Evolutionary conservation across 768 basidiomycete species (phyloP).

Genomic region (Xerocomellus intermedius): DNA sequence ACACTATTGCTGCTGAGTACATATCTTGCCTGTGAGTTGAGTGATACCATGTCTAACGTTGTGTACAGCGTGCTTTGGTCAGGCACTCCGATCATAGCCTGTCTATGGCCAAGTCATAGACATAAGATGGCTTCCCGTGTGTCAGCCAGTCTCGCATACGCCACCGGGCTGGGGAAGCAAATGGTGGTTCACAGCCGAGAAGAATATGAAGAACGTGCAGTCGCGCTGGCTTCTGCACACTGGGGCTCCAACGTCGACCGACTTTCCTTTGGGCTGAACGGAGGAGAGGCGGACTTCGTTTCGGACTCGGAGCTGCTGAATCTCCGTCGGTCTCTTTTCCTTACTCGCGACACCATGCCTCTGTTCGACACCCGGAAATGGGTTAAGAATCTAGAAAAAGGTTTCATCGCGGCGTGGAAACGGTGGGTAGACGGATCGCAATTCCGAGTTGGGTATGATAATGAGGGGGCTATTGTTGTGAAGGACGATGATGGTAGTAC

Average conservation of each 20-base stretch:
- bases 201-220: constrained; percentile 47
- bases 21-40: constrained; percentile 12
- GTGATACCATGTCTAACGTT: neutral
- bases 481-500: constrained; percentile 29
- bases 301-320: constrained; percentile 37
- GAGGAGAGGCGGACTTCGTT: neutral
- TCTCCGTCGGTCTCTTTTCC: constrained; percentile 42
- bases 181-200: constrained; percentile 45
- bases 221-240: constrained; percentile 37
- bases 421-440: constrained; percentile 47
- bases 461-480: constrained; percentile 33
- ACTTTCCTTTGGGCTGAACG: neutral
- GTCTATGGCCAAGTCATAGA: constrained; percentile 40
- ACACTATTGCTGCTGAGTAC: constrained; percentile 50
- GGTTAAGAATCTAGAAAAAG: constrained; percentile 48
- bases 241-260: constrained; percentile 13
- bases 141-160: constrained; percentile 45
- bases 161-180: constrained; percentile 46
- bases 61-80: constrained; percentile 46
- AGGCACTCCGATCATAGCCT: constrained; percentile 50
- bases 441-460: constrained; percentile 28
- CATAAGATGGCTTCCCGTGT: constrained; percentile 54
- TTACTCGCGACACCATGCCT: constrained; percentile 41
- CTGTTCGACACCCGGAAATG: constrained; percentile 50
- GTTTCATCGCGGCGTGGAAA: constrained; percentile 41